These are phyloP conservation scores for Camellia sinensis DNA, from an alignment of 148 eudicot species.

Conservation along the genomic window DNA sequence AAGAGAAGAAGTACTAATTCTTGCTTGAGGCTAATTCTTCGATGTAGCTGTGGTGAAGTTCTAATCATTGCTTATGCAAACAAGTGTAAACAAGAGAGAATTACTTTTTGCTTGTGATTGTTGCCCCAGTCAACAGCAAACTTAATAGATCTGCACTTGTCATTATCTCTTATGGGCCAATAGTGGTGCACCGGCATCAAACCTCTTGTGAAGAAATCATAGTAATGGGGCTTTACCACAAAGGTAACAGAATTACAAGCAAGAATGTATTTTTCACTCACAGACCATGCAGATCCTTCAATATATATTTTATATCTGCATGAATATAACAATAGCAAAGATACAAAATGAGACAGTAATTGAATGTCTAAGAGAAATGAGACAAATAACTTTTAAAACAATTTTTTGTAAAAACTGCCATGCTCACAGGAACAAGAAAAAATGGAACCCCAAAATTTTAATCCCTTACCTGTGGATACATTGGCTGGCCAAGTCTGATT, in stretches of 20 bases:
- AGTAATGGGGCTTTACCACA: constrained; percentile 63
- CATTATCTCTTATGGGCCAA: constrained; percentile 72
- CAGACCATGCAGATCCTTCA: constrained; percentile 93
- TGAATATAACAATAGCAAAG: not conserved
- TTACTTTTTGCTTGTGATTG: constrained; percentile 61
- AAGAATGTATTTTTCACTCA: constrained; percentile 85
- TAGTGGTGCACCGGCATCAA: constrained; percentile 73
- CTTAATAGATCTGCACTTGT: constrained; percentile 79
- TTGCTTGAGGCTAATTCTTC: too few relatives aligned
- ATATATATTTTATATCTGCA: constrained; percentile 78
- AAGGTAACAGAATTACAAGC: constrained; percentile 79
- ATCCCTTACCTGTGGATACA: constrained; percentile 53
- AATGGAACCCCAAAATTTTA: not conserved
- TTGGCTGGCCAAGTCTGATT: constrained; percentile 74
- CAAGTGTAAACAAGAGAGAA: not conserved
- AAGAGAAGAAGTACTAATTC: too few relatives aligned
- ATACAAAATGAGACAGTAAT: not conserved
- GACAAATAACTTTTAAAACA: not conserved
- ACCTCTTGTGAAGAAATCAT: constrained; percentile 76
- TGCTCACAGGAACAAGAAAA: not conserved
- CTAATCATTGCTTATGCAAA: not conserved
- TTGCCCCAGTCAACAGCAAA: constrained; percentile 87
- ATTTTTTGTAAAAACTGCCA: too few relatives aligned
- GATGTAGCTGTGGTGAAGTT: too few relatives aligned
- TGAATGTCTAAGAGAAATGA: not conserved